phyloP scores from a whole-genome alignment of 108 stramenopile species.

The Discostella stelligeroides region DNA sequence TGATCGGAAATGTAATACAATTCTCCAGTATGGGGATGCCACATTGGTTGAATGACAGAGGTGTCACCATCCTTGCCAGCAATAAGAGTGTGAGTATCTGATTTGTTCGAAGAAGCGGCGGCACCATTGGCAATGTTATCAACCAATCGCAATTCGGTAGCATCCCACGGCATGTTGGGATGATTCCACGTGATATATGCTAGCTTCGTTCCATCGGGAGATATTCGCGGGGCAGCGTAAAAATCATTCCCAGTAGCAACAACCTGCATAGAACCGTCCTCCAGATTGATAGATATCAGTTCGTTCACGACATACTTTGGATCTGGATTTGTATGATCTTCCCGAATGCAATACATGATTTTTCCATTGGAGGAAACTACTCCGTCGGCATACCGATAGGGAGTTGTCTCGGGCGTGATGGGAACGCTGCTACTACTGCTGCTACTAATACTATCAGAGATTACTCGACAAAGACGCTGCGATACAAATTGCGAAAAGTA shows the following conservation, averaged over 20 bases:
- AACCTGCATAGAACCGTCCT: conserved; percentile 44
- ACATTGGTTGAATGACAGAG: conserved; percentile 66
- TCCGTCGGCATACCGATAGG: conserved; percentile 69
- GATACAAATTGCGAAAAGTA: conserved; percentile 67
- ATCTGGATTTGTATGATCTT: conserved; percentile 46
- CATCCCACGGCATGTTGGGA: conserved; percentile 89
- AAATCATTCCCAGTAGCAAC: conserved; percentile 76
- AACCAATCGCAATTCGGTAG: conserved; percentile 54
- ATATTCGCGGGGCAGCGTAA: conserved; percentile 60
- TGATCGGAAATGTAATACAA: conserved; percentile 70
- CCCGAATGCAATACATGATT: conserved; percentile 42
- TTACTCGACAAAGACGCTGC: conserved; percentile 45
- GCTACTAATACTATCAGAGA: conserved; percentile 18
- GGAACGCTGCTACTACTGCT: conserved; percentile 7
- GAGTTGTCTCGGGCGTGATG: conserved; percentile 17
- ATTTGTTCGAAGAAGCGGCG: conserved; percentile 14
- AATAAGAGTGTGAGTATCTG: conserved; percentile 43
- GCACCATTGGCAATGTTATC: conserved; percentile 6
- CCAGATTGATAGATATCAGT: conserved; percentile 48
- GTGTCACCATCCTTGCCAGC: conserved; percentile 65
- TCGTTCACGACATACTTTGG: conserved; percentile 70
- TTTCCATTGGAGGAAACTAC: conserved; percentile 25
- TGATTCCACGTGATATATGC: conserved; percentile 82
- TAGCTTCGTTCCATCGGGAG: conserved; percentile 49
- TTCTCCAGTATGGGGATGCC: conserved; percentile 61